A percentile compares a stretch with the other conserved stretches of the same genome.
phyloP scores from a whole-genome alignment of 129 eudicot species.

The Artemisia tridentata region DNA sequence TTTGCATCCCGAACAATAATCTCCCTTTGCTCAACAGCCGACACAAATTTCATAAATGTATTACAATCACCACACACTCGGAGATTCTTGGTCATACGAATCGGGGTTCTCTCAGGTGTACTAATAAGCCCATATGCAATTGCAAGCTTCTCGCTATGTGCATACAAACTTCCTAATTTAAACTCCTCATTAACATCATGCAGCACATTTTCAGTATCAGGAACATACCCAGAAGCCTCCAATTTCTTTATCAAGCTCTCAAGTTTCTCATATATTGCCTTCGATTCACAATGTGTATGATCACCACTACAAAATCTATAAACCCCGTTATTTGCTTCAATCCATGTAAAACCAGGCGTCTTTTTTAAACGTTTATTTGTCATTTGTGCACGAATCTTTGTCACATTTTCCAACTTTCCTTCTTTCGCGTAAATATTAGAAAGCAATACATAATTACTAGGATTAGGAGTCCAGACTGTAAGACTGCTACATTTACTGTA shows the following conservation, averaged over 20 bases:
- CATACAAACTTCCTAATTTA: conserved; percentile 39
- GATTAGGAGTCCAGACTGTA: too few species aligned
- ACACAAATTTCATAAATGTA: conserved; percentile 54
- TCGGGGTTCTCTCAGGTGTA: conserved; percentile 46
- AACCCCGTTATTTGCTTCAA: conserved; percentile 42
- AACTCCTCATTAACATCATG: conserved; percentile 64
- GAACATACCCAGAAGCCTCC: conserved; percentile 61
- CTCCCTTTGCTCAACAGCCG: conserved; percentile 43
- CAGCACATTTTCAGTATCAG: conserved; percentile 61
- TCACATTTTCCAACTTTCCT: conserved; percentile 68
- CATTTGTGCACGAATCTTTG: conserved; percentile 57
- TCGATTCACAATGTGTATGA: conserved; percentile 43
- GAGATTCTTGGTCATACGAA: conserved; percentile 62
- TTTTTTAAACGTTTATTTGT: conserved; percentile 50
- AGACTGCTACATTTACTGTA: too few species aligned
- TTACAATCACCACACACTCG: conserved; percentile 80
- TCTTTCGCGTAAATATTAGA: conserved; percentile 72
- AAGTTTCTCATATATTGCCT: conserved; percentile 51
- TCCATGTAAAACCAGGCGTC: conserved; percentile 74
- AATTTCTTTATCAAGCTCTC: conserved; percentile 41
- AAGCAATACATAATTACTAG: conserved; percentile 60
- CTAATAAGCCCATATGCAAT: conserved; percentile 56
- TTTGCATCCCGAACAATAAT: conserved; percentile 69
- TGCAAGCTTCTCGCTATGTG: conserved; percentile 71
- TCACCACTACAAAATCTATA: conserved; percentile 55